Evolutionary conservation across 2,329 filamentous ascomycete genomes (phyloP).

Genomic region (Claviceps cyperi): DNA sequence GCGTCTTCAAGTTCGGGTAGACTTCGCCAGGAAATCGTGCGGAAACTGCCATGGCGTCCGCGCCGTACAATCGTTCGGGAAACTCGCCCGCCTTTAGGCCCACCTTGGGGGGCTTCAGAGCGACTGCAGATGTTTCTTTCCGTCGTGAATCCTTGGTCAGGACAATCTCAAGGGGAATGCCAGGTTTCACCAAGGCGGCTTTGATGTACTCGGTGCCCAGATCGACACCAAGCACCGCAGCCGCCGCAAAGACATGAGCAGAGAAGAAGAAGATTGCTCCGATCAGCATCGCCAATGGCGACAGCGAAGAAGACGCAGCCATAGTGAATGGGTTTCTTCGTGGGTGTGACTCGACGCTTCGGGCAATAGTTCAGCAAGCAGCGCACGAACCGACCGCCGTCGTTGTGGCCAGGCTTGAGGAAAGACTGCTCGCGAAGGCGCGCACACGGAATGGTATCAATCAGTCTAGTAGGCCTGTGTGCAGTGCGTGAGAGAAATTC

Average conservation of each 20-base stretch:
- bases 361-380: not conserved
- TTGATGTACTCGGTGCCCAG: constrained; percentile 96
- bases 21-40: constrained; percentile 85
- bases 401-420: not conserved
- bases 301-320: constrained; percentile 21
- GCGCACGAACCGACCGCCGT: not conserved
- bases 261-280: constrained; percentile 23
- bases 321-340: not conserved
- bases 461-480: not conserved
- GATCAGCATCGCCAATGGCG: constrained; percentile 24
- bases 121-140: constrained; percentile 82
- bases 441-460: not conserved
- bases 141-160: constrained; percentile 94
- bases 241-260: constrained; percentile 35
- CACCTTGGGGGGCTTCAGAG: constrained; percentile 74
- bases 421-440: not conserved
- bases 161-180: constrained; percentile 93
- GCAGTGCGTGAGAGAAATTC: not conserved
- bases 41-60: constrained; percentile 75
- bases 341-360: constrained; percentile 1
- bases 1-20: constrained; percentile 82
- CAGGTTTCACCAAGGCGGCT: constrained; percentile 87
- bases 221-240: constrained; percentile 82
- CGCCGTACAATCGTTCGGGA: constrained; percentile 84
- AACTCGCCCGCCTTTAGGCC: constrained; percentile 50